These are phyloP conservation scores for Carex cristatella DNA, from an alignment of 176 grass and related monocot species.

Conservation along the genomic window DNA sequence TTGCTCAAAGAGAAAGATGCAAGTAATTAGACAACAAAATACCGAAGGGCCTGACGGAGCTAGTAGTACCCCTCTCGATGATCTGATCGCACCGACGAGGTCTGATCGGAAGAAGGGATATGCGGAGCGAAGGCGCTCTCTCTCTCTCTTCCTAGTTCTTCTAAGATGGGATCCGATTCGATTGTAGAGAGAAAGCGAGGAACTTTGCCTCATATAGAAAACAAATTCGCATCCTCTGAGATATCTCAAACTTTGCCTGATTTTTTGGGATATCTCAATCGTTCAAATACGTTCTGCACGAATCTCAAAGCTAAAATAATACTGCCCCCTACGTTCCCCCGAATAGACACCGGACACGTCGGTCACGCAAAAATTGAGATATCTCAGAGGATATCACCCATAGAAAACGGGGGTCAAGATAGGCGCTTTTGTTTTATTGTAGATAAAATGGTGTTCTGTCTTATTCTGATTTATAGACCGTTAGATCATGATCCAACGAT, in stretches of 20 bases:
- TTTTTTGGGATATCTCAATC: too few species aligned
- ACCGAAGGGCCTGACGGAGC: background rate
- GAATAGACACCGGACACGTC: too few species aligned
- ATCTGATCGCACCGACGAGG: too few species aligned
- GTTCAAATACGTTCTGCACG: too few species aligned
- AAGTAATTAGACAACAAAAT: background rate
- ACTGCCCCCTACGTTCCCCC: too few species aligned
- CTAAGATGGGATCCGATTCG: background rate
- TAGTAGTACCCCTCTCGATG: too few species aligned
- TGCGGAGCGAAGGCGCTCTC: background rate
- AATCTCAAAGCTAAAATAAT: too few species aligned
- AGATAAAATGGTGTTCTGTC: background rate
- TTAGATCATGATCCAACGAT: background rate
- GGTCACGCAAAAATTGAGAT: too few species aligned
- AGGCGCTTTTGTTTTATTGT: constrained; percentile 1
- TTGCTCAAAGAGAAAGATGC: background rate
- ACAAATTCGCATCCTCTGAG: too few species aligned
- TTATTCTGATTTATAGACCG: background rate
- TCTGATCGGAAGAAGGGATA: too few species aligned
- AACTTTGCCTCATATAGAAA: background rate
- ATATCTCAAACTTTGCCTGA: too few species aligned
- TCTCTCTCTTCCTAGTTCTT: too few species aligned
- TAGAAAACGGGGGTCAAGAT: background rate
- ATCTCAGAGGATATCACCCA: background rate
- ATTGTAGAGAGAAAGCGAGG: background rate